These are phyloP conservation scores for Dioszegia aurantiaca DNA, from an alignment of 768 basidiomycete genomes.

Conservation along the genomic window DNA sequence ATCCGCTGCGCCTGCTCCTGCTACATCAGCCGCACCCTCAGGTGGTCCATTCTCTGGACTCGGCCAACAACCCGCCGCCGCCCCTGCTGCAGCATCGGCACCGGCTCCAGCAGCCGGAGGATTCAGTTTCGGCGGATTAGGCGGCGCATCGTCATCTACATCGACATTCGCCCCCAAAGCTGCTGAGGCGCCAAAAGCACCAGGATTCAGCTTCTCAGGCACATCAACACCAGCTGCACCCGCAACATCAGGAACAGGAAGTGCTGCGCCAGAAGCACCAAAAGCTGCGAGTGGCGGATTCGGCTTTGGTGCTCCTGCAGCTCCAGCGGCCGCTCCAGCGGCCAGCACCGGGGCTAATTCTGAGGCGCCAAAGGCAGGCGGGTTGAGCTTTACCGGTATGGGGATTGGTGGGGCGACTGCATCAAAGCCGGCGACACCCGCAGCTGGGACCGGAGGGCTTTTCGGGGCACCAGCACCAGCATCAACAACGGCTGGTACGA, in stretches of 20 bases:
- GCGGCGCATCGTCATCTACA: background rate
- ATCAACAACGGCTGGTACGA: constrained; percentile 7
- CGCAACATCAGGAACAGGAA: constrained; percentile 5
- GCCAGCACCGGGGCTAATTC: background rate
- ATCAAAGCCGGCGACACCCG: constrained; percentile 20
- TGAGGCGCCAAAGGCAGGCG: constrained; percentile 16
- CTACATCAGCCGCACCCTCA: constrained; percentile 5
- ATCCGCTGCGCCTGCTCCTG: constrained; percentile 2
- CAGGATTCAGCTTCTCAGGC: constrained; percentile 16
- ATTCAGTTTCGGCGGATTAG: constrained; percentile 18
- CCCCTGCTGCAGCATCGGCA: constrained; percentile 1
- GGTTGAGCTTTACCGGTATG: constrained; percentile 10
- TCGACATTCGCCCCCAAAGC: constrained; percentile 21
- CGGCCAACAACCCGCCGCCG: background rate
- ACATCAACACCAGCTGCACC: constrained; percentile 19
- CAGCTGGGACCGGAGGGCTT: constrained; percentile 6
- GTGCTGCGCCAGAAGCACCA: constrained; percentile 14
- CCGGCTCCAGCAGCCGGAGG: constrained; percentile 22
- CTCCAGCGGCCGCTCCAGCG: background rate
- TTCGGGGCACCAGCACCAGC: constrained; percentile 18
- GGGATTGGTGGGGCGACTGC: constrained; percentile 8
- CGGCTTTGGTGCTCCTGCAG: constrained; percentile 3
- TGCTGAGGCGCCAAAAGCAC: constrained; percentile 13
- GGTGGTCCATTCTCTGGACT: constrained; percentile 9
- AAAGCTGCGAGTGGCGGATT: constrained; percentile 25